phyloP scores from a whole-genome alignment of 176 grass and related monocot species.

The Cymbopogon citratus region DNA sequence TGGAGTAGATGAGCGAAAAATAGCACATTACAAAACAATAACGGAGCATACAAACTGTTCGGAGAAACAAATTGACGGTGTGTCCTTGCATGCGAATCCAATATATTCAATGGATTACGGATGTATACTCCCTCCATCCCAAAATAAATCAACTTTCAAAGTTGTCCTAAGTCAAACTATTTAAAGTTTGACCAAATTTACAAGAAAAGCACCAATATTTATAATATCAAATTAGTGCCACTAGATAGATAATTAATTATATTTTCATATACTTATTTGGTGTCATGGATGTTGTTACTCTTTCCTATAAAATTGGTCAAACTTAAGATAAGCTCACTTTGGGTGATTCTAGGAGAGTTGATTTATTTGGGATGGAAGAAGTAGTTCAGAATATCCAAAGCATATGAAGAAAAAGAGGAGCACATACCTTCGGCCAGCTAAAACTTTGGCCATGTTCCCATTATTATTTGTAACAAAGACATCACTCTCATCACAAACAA shows the following conservation, averaged over 20 bases:
- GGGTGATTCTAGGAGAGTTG: not conserved
- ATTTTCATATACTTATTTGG: not conserved
- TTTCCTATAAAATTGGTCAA: not conserved
- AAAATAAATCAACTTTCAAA: not conserved
- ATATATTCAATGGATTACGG: not conserved
- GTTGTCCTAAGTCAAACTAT: not conserved
- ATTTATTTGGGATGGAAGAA: not conserved
- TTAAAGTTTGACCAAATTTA: not conserved
- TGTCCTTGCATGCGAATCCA: not conserved
- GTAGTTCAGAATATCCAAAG: not conserved
- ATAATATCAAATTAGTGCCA: not conserved
- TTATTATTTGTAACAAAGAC: constrained; percentile 95
- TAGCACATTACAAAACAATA: constrained; percentile 8
- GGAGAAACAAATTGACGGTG: not conserved
- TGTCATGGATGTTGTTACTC: not conserved
- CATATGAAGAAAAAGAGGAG: constrained; percentile 2
- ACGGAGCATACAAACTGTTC: not conserved
- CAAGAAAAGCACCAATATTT: not conserved
- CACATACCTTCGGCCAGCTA: constrained; percentile 75
- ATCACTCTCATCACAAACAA: constrained; percentile 80
- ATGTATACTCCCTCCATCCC: not conserved
- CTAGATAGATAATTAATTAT: not conserved
- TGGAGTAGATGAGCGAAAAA: not conserved
- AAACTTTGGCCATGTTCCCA: constrained; percentile 97
- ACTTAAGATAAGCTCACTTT: not conserved